Percentiles rank a stretch among this genome's conserved stretches.
These are phyloP conservation scores for Trypanosoma grayi DNA, from an alignment of 208 protist genomes.

Conservation along the genomic window DNA sequence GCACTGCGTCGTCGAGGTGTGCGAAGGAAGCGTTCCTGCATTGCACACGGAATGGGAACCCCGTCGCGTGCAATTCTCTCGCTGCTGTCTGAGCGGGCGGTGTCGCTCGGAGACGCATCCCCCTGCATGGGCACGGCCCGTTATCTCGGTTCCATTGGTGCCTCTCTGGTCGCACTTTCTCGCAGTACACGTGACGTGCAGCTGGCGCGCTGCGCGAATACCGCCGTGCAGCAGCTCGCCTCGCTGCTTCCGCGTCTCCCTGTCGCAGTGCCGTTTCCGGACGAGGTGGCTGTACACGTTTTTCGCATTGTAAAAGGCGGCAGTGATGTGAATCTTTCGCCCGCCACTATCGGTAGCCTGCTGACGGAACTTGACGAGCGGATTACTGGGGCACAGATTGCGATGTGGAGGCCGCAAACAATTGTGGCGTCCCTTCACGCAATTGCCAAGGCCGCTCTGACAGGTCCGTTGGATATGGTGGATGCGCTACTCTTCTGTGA, in stretches of 20 bases:
- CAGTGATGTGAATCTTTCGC: constrained; percentile 20
- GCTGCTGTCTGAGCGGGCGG: too few species aligned
- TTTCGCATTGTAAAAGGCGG: constrained; percentile 33
- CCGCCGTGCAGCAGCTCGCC: constrained; percentile 20
- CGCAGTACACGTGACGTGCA: background rate
- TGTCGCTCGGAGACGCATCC: too few species aligned
- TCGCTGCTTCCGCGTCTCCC: constrained; percentile 28
- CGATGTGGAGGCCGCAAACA: constrained; percentile 41
- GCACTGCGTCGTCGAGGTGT: too few species aligned
- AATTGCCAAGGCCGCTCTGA: constrained; percentile 34
- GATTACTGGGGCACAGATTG: constrained; percentile 32
- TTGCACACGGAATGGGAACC: too few species aligned
- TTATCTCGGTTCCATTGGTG: constrained; percentile 19
- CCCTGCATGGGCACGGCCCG: constrained; percentile 2
- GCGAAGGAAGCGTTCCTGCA: too few species aligned
- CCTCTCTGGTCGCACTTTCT: constrained; percentile 21
- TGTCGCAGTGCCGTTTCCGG: constrained; percentile 8
- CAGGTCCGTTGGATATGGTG: constrained; percentile 26
- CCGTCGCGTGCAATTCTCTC: too few species aligned
- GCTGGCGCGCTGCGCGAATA: constrained; percentile 3
- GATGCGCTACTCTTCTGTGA: constrained; percentile 38
- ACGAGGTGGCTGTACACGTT: constrained; percentile 32
- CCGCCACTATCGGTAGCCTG: constrained; percentile 23
- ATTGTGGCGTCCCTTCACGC: constrained; percentile 52
- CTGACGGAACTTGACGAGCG: constrained; percentile 34